These are phyloP conservation scores for Quercus engelmannii DNA, from an alignment of 306 rosid species.

Conservation along the genomic window DNA sequence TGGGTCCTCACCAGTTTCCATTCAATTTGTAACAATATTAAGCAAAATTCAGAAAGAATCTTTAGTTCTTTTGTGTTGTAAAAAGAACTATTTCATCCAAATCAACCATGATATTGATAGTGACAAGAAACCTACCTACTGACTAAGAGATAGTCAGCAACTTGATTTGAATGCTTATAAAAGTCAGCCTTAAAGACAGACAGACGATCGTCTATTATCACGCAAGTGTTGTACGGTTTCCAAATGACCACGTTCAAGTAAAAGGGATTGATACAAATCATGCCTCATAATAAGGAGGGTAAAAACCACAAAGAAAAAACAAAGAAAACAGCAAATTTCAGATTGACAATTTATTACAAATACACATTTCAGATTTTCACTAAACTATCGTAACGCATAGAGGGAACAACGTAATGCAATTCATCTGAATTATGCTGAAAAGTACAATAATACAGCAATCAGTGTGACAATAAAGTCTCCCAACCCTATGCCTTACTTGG, in stretches of 20 bases:
- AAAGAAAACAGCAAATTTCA: not conserved
- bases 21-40: too few species aligned
- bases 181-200: not conserved
- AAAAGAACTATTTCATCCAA: too few species aligned
- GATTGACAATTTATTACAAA: not conserved
- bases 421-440: not conserved
- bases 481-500: conserved; percentile 31
- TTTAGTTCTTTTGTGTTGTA: too few species aligned
- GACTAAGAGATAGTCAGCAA: not conserved
- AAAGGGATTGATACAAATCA: not conserved
- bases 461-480: not conserved
- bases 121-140: not conserved
- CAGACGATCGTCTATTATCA: not conserved
- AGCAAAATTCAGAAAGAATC: too few species aligned
- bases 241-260: not conserved
- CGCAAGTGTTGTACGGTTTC: not conserved
- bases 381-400: not conserved
- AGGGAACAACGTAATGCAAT: not conserved
- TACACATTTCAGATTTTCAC: not conserved
- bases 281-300: too few species aligned
- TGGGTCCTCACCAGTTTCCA: too few species aligned
- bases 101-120: too few species aligned
- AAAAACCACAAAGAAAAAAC: too few species aligned
- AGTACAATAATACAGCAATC: not conserved
- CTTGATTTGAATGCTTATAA: not conserved